These are phyloP conservation scores for Solanum bulbocastanum DNA, from an alignment of 257 asterid genomes.

Conservation along the genomic window DNA sequence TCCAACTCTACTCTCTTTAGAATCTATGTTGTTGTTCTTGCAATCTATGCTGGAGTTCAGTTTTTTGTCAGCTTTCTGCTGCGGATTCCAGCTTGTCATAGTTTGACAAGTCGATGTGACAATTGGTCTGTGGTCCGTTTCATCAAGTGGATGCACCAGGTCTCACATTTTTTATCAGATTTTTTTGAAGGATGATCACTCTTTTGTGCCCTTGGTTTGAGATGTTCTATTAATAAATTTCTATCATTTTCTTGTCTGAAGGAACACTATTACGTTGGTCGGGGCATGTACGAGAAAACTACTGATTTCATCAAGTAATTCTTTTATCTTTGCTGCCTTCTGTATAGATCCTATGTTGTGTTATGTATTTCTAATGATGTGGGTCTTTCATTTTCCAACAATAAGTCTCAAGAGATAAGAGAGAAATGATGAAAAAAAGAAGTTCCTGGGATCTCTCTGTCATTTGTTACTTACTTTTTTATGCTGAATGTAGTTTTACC, in stretches of 20 bases:
- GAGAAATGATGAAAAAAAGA: background rate
- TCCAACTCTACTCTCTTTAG: constrained; percentile 35
- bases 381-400: background rate
- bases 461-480: background rate
- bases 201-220: constrained; percentile 1
- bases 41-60: constrained; percentile 62
- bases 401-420: background rate
- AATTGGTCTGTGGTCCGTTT: constrained; percentile 53
- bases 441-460: background rate
- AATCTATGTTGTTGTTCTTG: constrained; percentile 51
- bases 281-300: constrained; percentile 94
- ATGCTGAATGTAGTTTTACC: background rate
- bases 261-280: constrained; percentile 97
- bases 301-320: constrained; percentile 80
- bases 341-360: background rate
- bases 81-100: constrained; percentile 87
- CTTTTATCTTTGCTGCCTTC: constrained; percentile 5
- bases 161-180: constrained; percentile 12
- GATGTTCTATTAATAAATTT: background rate
- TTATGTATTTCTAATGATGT: background rate
- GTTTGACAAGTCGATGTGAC: constrained; percentile 56
- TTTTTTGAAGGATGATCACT: background rate
- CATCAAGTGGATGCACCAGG: constrained; percentile 99
- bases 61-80: constrained; percentile 55
- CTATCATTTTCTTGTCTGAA: constrained; percentile 8